Evolutionary conservation across 2,329 filamentous ascomycete genomes (phyloP), one percentile per base, ranked within the genome.

Genomic region (Orbilia ellipsospora): DNA sequence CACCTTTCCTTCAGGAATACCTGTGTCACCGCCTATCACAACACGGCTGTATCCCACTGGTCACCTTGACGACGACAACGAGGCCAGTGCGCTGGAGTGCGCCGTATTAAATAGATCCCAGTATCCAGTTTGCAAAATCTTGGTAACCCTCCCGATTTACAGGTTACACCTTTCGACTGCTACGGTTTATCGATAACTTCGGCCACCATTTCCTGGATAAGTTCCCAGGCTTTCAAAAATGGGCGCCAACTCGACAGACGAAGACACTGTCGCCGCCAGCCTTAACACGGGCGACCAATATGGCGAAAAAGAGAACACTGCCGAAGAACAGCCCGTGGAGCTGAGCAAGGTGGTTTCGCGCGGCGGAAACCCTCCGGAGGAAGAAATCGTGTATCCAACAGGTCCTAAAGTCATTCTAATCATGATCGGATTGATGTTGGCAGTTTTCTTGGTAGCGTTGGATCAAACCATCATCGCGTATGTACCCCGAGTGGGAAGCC

Each of bases 391-490:
- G 26, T 74, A 74, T 40, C 70, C 70, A 2, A 56, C 56, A 16
- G 70, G 70, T 12, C 7, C 50, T 15, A 63, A 63, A n/a, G 70
- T 74, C 51, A 12, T 68, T 18, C 18, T 67, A 7, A 74, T 74
- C 51, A 16, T 74, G 31, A 10, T 63, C 10, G 70, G 70, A 20
- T 57, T 74, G 50, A 74, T 74, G 70, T 57, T 74, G 42, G 63
- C 70, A 2, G 70, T 76, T 28, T 76, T 76, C 36, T 45, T 76
- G 52, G 72, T 70, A 1, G 72, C 72, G 16, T 40, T 76, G 28
- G 72, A 76, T 36, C 72, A 76, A 20, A 76, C 72, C 4, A 76
- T 76, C 40, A 70, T 76, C 42, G 54, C 72, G 70, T 74, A 74
- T 26, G 70, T 63, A 61, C 10, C n/a, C n/a, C 44, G 1, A 36